phyloP scores from a whole-genome alignment of 805 yeast genomes.

The Metschnikowia continentalis region DNA sequence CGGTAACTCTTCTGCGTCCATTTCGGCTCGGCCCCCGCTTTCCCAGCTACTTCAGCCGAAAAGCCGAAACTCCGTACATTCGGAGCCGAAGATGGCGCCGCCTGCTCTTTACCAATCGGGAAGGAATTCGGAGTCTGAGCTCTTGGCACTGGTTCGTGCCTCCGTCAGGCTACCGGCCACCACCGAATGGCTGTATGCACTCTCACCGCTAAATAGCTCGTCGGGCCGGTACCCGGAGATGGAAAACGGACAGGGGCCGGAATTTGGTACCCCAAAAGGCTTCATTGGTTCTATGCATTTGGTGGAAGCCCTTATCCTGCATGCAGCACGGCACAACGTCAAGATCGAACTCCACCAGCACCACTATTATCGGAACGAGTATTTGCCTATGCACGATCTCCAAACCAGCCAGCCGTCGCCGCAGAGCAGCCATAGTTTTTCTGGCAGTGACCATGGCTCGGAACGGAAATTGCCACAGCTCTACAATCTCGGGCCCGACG shows the following conservation, averaged over 20 bases:
- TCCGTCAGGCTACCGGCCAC: slow-evolving; percentile 2
- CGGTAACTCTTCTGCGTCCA: neutral
- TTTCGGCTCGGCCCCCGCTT: neutral
- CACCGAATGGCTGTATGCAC: neutral
- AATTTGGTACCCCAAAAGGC: slow-evolving; percentile 29
- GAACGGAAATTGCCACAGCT: slow-evolving; percentile 2
- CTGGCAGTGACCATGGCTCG: neutral
- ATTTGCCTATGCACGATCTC: neutral
- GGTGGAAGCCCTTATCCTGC: slow-evolving; percentile 53
- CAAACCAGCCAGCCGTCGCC: neutral
- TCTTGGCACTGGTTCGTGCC: slow-evolving; percentile 9
- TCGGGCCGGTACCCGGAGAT: neutral
- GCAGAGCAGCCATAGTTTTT: neutral
- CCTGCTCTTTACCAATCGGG: neutral
- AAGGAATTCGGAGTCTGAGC: neutral
- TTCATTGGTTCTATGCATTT: slow-evolving; percentile 47
- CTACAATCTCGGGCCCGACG: slow-evolving; percentile 13
- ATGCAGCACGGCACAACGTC: slow-evolving; percentile 54
- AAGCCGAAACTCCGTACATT: neutral
- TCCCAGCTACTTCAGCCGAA: neutral
- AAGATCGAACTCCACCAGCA: slow-evolving; percentile 78
- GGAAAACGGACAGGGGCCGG: neutral
- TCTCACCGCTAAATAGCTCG: neutral
- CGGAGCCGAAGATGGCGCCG: neutral
- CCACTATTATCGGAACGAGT: slow-evolving; percentile 55